phyloP scores from a whole-genome alignment of 2,329 filamentous ascomycete species.

The Cordyceps tenuipes region DNA sequence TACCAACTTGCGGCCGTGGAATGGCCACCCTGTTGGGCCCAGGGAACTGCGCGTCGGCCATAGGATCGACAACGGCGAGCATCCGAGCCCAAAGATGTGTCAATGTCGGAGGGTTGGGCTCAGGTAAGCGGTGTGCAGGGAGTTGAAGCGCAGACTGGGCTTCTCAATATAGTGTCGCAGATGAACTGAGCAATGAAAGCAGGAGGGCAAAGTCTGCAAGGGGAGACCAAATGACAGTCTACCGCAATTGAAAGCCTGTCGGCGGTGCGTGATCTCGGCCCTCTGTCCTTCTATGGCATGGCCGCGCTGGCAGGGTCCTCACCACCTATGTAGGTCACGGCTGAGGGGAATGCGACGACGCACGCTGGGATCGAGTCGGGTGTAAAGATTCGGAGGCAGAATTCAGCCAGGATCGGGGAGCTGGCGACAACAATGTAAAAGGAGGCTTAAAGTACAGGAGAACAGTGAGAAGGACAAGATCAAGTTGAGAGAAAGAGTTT shows the following conservation, averaged over 20 bases:
- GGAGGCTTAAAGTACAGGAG: neutral
- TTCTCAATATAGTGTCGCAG: neutral
- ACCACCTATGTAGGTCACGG: neutral
- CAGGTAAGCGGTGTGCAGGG: neutral
- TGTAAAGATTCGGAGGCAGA: neutral
- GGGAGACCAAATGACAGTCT: neutral
- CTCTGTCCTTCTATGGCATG: constrained; percentile 4
- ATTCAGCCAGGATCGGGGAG: neutral
- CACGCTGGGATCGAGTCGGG: neutral
- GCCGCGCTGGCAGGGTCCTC: neutral
- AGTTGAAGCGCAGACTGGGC: neutral
- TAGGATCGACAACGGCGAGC: constrained; percentile 6
- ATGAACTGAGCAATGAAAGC: neutral
- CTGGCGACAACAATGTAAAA: neutral
- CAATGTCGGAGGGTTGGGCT: neutral
- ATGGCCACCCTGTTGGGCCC: constrained; percentile 45
- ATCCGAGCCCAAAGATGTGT: constrained; percentile 1
- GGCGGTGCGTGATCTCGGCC: neutral
- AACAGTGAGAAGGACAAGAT: neutral
- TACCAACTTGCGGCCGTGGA: constrained; percentile 70
- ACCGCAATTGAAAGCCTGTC: neutral
- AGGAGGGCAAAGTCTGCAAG: neutral
- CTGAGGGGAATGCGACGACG: neutral
- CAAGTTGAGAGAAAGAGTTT: neutral
- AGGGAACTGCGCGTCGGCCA: constrained; percentile 25